Evolutionary conservation across 371 early-diverging fungal species (phyloP).

Genomic region (Apophysomyces ossiformis): DNA sequence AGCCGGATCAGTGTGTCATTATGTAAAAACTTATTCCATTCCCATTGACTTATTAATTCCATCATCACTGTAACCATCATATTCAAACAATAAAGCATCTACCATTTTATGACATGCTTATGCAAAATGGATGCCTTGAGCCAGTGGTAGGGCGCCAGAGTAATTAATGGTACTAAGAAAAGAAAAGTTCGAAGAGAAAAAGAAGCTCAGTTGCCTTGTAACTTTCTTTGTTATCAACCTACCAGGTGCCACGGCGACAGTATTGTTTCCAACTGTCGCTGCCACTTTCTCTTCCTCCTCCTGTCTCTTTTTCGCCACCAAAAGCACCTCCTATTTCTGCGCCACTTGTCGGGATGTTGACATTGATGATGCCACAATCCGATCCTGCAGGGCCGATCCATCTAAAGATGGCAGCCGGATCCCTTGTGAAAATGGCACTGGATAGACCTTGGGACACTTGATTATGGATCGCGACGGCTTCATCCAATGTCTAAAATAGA

Average conservation of each 20-base stretch:
- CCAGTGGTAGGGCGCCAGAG: conserved; percentile 88
- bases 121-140: conserved; percentile 98
- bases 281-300: conserved; percentile 95
- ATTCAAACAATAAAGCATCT: too few relatives aligned
- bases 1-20: conserved; percentile 1
- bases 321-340: conserved; percentile 99
- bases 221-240: conserved; percentile 20
- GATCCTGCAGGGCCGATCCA: conserved; percentile 95
- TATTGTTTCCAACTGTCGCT: conserved; percentile 97
- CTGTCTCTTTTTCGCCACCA: conserved; percentile 98
- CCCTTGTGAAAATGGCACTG: conserved; percentile 85
- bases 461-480: conserved; percentile 92
- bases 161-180: conserved; percentile 83
- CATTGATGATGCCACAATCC: conserved; percentile 97
- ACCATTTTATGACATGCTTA: conserved; percentile 30
- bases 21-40: not conserved
- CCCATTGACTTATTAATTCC: too few relatives aligned
- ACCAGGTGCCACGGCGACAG: conserved; percentile 70
- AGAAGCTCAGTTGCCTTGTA: conserved; percentile 13
- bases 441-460: conserved; percentile 90
- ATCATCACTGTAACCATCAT: too few relatives aligned
- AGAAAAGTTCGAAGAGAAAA: not conserved
- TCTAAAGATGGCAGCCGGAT: conserved; percentile 86
- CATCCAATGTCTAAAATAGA: conserved; percentile 65
- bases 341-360: conserved; percentile 97